Conservation (phyloP, 306 rosid genomes). For the Morella rubra region DNA sequence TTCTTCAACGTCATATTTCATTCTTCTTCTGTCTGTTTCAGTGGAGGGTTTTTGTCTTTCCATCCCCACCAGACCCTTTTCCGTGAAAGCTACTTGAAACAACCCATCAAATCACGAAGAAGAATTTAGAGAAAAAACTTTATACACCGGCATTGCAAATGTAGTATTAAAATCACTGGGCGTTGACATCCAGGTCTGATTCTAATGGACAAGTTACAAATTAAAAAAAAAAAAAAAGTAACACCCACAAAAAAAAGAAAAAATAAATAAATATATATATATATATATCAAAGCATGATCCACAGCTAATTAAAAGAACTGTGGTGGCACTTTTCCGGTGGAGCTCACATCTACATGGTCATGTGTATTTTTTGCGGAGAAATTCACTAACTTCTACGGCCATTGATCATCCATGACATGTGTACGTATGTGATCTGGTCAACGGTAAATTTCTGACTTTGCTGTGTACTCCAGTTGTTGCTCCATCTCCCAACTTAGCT, state of each 20-base stretch:
- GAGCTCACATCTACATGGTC: slow-evolving; percentile 26
- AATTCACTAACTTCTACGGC: slow-evolving; percentile 35
- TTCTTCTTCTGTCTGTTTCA: neutral
- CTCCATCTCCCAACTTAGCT: slow-evolving; percentile 87
- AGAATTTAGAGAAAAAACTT: slow-evolving; percentile 13
- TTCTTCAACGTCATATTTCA: neutral
- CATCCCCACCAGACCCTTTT: slow-evolving; percentile 29
- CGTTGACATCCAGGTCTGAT: slow-evolving; percentile 28
- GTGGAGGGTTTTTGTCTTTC: slow-evolving; percentile 9
- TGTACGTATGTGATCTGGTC: slow-evolving; percentile 27
- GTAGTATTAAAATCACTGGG: slow-evolving; percentile 19
- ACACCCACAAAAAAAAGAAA: neutral
- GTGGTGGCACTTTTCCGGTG: slow-evolving; percentile 27
- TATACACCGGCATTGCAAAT: slow-evolving; percentile 43
- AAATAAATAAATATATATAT: neutral
- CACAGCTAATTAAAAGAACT: slow-evolving; percentile 40
- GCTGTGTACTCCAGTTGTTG: slow-evolving; percentile 66
- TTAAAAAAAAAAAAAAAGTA: slow-evolving; percentile 1
- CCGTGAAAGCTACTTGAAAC: slow-evolving; percentile 46
- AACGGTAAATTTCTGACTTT: slow-evolving; percentile 79
- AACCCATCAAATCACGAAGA: slow-evolving; percentile 31
- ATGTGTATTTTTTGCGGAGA: slow-evolving; percentile 12
- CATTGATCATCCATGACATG: slow-evolving; percentile 14
- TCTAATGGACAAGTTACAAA: slow-evolving; percentile 34
- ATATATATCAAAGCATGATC: slow-evolving; percentile 22